Percentiles rank a stretch among this genome's conserved stretches.
These are phyloP conservation scores for Hapsidospora chrysogenum DNA, from an alignment of 495 filamentous ascomycete genomes.

Conservation along the genomic window DNA sequence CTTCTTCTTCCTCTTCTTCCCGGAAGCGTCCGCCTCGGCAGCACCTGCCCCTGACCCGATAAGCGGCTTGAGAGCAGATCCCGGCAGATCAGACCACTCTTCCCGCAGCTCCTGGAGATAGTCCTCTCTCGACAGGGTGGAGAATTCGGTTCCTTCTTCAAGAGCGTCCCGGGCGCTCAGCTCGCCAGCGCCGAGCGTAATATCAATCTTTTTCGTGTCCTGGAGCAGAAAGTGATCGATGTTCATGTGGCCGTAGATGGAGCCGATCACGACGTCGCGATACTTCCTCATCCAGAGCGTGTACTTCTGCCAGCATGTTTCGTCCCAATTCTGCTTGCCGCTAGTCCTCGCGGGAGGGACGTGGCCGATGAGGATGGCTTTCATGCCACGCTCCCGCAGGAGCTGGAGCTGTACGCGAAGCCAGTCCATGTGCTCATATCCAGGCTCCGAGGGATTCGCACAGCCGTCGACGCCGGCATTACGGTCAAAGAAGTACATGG, in stretches of 20 bases:
- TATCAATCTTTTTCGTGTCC: slow-evolving; percentile 60
- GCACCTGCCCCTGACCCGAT: too few relatives aligned
- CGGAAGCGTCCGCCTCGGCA: slow-evolving; percentile 11
- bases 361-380: slow-evolving; percentile 88
- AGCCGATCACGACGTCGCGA: slow-evolving; percentile 69
- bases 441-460: slow-evolving; percentile 55
- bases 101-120: slow-evolving; percentile 70
- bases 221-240: slow-evolving; percentile 95
- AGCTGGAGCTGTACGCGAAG: slow-evolving; percentile 78
- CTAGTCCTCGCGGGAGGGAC: slow-evolving; percentile 77
- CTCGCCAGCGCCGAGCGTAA: slow-evolving; percentile 26
- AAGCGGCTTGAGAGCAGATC: slow-evolving; percentile 25
- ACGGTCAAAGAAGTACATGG: slow-evolving; percentile 85
- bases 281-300: slow-evolving; percentile 79
- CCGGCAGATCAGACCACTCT: slow-evolving; percentile 59
- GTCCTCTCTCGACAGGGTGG: slow-evolving; percentile 44
- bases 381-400: slow-evolving; percentile 70
- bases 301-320: slow-evolving; percentile 96
- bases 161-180: slow-evolving; percentile 13
- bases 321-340: slow-evolving; percentile 74
- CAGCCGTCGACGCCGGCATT: slow-evolving; percentile 92
- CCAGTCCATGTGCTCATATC: slow-evolving; percentile 94
- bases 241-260: slow-evolving; percentile 93
- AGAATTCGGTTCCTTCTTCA: slow-evolving; percentile 33
- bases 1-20: slow-evolving; percentile 28